phyloP scores from a whole-genome alignment of 2,329 filamentous ascomycete genomes.

The Xylaria sp. region DNA sequence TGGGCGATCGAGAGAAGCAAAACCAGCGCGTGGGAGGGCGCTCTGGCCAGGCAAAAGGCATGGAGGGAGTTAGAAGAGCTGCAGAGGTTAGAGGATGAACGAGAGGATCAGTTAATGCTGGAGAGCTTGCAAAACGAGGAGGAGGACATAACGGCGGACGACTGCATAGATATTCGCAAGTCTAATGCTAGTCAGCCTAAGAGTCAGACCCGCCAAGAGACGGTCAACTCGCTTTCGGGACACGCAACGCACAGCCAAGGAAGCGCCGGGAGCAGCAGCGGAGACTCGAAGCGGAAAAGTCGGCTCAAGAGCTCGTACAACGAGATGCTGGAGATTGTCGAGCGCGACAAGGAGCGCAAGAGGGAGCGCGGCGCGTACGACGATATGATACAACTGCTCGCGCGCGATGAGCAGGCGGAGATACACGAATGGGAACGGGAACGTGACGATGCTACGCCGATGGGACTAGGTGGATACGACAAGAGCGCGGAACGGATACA shows the following conservation, averaged over 20 bases:
- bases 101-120: conserved; percentile 15
- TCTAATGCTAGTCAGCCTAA: conserved; percentile 7
- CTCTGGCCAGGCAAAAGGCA: conserved; percentile 23
- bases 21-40: conserved; percentile 35
- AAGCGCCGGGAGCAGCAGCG: conserved; percentile 2
- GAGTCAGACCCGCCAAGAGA: conserved; percentile 7
- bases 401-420: neutral
- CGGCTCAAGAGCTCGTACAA: conserved; percentile 25
- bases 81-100: conserved; percentile 26
- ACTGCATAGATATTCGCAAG: neutral
- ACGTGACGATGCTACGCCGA: neutral
- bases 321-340: conserved; percentile 24
- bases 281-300: conserved; percentile 5
- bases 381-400: neutral
- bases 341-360: conserved; percentile 6
- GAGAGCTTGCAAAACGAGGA: conserved; percentile 9
- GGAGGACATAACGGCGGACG: neutral
- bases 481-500: neutral
- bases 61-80: conserved; percentile 27
- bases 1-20: conserved; percentile 38
- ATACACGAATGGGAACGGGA: too few relatives aligned
- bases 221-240: conserved; percentile 18
- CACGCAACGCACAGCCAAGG: conserved; percentile 7
- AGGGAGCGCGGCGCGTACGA: neutral
- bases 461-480: neutral